Evolutionary conservation across 2,329 filamentous ascomycete species (phyloP).

Genomic region (Aureobasidium musti): DNA sequence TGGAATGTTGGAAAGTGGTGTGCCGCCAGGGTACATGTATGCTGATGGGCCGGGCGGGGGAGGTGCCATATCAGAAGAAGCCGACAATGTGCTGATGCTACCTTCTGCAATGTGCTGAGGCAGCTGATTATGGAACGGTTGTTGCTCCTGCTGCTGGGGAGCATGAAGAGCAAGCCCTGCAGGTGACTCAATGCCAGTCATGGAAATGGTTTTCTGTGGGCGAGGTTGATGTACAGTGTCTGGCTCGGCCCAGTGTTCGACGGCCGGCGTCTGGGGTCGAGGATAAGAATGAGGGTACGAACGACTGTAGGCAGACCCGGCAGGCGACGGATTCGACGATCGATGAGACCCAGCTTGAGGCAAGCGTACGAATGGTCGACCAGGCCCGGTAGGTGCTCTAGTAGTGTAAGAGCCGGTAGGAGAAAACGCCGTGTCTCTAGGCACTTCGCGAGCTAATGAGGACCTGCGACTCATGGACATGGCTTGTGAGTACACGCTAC

Average conservation of each 20-base stretch:
- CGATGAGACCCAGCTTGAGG: constrained; percentile 61
- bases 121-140: constrained; percentile 94
- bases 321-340: constrained; percentile 39
- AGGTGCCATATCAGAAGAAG: constrained; percentile 53
- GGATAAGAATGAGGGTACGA: constrained; percentile 50
- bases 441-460: constrained; percentile 68
- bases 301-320: constrained; percentile 41
- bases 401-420: constrained; percentile 72
- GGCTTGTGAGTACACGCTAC: constrained; percentile 83
- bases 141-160: constrained; percentile 68
- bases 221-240: constrained; percentile 90
- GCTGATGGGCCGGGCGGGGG: constrained; percentile 49
- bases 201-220: constrained; percentile 90
- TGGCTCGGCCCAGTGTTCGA: constrained; percentile 61
- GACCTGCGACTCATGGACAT: constrained; percentile 86
- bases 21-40: constrained; percentile 68
- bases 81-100: constrained; percentile 44
- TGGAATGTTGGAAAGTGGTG: constrained; percentile 86
- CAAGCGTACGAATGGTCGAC: constrained; percentile 75
- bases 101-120: constrained; percentile 67
- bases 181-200: constrained; percentile 89
- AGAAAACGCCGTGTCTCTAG: constrained; percentile 74
- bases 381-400: constrained; percentile 52
- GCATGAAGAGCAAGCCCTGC: constrained; percentile 58
- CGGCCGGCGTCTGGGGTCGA: constrained; percentile 57